Base-by-base conservation (phyloP, 768 basidiomycete genomes). In the Xerocomellus intermedius region DNA sequence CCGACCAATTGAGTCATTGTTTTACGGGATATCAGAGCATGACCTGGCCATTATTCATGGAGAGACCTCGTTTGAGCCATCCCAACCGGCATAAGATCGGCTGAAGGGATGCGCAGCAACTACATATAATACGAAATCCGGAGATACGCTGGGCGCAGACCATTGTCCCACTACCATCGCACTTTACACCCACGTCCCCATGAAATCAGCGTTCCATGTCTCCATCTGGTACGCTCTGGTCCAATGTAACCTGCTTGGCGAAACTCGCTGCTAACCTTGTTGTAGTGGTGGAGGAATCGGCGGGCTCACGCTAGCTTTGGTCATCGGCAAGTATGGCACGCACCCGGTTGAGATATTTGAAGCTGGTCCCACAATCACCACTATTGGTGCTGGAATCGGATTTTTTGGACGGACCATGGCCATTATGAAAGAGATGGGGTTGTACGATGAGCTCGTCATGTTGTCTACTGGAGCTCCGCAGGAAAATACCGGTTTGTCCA, bases 391-490 rank as follows among this genome's bases (percentile, higher is more conserved):
- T 21, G 79, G 79, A 1, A 73, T 81, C 41, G 69, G 65, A 3
- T 57, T 85, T 9, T 84, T 75, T 59, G 74, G 75, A 24, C 77
- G 82, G 73, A 66, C 60, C 71, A 75, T 75, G 74, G 71, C 70
- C 13, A 68, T 77, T 7, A 55, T 80, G 60, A 65, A 73, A 32
- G 60, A 67, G 4, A 60, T 80, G 35, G 78, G 75, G 1, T 50
- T 81, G 8, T 69, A 73, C 14, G 68, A 75, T 8, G 75, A 73
- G 14, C 42, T 71, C 26, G 14, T 52, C 2, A 54, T 58, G 36
- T 32, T 69, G 44, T 59, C 65, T 5, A 17, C 36, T 10, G 47
- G 50, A 17, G 52, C 54, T 28, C 63, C 64, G 19, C 56, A 47
- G 46, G 63, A 67, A 42, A 61, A 67, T 21, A 36, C 48, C 5